These are phyloP conservation scores for Cladosporium sp. DNA, from an alignment of 2,329 filamentous ascomycete species.

Conservation along the genomic window DNA sequence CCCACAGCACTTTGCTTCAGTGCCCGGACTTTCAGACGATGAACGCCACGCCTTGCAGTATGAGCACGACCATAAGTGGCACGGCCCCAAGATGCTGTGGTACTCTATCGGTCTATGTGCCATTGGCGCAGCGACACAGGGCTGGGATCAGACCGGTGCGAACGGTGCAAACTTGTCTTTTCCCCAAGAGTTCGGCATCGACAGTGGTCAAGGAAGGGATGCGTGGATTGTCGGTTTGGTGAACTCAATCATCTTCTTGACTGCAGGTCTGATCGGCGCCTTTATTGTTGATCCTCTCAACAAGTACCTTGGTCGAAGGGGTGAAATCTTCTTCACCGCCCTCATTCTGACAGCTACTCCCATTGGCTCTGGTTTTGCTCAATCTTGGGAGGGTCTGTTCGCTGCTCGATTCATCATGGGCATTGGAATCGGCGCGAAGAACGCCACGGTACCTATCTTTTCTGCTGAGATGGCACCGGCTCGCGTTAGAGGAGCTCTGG, in stretches of 20 bases:
- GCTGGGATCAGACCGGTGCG: slow-evolving; percentile 28
- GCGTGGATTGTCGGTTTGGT: slow-evolving; percentile 38
- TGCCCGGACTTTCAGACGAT: slow-evolving; percentile 53
- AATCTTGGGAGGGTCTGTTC: slow-evolving; percentile 53
- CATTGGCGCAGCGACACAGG: slow-evolving; percentile 27
- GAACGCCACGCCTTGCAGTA: slow-evolving; percentile 56
- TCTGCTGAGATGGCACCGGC: slow-evolving; percentile 41
- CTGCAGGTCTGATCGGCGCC: slow-evolving; percentile 28
- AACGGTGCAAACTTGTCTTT: slow-evolving; percentile 29
- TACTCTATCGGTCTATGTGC: slow-evolving; percentile 50
- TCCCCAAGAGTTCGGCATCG: slow-evolving; percentile 22
- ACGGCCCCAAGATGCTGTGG: slow-evolving; percentile 56
- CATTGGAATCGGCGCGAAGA: slow-evolving; percentile 42
- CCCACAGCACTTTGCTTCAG: slow-evolving; percentile 55
- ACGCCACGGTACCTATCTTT: slow-evolving; percentile 42
- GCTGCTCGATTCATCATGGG: slow-evolving; percentile 66
- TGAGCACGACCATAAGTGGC: slow-evolving; percentile 63
- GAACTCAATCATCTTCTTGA: slow-evolving; percentile 48
- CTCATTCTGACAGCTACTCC: slow-evolving; percentile 57
- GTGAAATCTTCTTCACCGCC: slow-evolving; percentile 32
- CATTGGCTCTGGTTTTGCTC: slow-evolving; percentile 57
- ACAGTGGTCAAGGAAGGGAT: slow-evolving; percentile 1
- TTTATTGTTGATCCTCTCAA: slow-evolving; percentile 50
- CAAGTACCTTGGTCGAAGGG: slow-evolving; percentile 27
- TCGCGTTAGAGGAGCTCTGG: slow-evolving; percentile 56